Evolutionary conservation across 192 early-diverging fungal genomes (phyloP).

Genomic region (Chytriomyces sp.): DNA sequence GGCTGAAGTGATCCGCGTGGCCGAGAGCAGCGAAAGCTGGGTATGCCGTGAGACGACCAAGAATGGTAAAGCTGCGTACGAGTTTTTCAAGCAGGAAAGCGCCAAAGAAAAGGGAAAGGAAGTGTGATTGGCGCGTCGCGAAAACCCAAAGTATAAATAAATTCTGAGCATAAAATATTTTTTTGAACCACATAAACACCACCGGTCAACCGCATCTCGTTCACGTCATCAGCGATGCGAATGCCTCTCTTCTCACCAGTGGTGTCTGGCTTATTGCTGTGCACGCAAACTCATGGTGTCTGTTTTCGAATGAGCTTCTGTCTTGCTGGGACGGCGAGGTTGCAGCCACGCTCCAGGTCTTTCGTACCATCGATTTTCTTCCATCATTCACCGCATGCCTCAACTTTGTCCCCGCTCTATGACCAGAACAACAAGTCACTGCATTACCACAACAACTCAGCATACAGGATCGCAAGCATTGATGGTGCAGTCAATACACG

Average conservation of each 20-base stretch:
- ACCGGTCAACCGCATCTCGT: no score
- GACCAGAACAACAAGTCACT: conserved; percentile 23
- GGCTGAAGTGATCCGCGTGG: not conserved
- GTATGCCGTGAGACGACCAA: not conserved
- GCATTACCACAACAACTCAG: conserved; percentile 20
- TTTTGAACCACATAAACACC: no score
- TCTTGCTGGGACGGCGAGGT: conserved; percentile 19
- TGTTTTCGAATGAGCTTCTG: conserved; percentile 10
- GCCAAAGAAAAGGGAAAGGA: no score
- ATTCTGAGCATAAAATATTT: no score
- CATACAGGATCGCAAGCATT: conserved; percentile 16
- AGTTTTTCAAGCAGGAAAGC: not conserved
- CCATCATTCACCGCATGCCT: not conserved
- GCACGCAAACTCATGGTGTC: conserved; percentile 4
- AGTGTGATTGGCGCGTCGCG: no score
- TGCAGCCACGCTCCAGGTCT: conserved; percentile 8
- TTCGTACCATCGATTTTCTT: not conserved
- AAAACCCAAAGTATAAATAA: no score
- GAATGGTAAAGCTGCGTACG: not conserved
- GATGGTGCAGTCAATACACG: conserved; percentile 19
- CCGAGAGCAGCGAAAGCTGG: not conserved
- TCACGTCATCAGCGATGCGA: conserved; percentile 22
- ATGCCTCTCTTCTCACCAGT: conserved; percentile 19
- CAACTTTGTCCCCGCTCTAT: not conserved
- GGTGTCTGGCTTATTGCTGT: conserved; percentile 26